phyloP scores from a whole-genome alignment of 306 rosid species.

The Sphenostylis stenocarpa region DNA sequence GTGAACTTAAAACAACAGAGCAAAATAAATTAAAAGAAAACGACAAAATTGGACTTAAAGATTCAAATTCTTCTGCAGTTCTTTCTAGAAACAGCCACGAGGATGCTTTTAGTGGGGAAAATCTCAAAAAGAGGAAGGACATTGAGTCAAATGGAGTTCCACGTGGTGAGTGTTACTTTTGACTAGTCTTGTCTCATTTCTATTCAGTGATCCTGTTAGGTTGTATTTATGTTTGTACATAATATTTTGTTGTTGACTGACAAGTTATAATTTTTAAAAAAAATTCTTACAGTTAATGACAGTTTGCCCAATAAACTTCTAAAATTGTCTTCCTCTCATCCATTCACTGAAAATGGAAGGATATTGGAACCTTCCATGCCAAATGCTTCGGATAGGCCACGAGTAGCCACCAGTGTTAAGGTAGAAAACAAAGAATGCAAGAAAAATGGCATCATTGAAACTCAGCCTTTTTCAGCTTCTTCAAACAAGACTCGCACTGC shows the following conservation, averaged over 20 bases:
- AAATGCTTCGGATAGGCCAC: conserved; percentile 42
- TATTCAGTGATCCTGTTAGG: conserved; percentile 1
- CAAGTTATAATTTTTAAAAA: not conserved
- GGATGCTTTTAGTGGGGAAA: conserved; percentile 50
- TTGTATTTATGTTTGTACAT: not conserved
- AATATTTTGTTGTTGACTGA: not conserved
- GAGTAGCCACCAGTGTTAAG: conserved; percentile 43
- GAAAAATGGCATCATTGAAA: conserved; percentile 62
- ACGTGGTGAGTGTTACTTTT: conserved; percentile 66
- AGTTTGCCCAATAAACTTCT: conserved; percentile 58
- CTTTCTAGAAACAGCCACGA: conserved; percentile 40
- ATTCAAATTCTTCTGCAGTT: conserved; percentile 43
- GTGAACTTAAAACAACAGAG: conserved; percentile 37
- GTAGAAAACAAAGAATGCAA: conserved; percentile 48
- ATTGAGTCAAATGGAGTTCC: conserved; percentile 64
- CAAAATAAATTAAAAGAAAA: conserved; percentile 48
- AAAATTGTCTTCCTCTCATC: conserved; percentile 48
- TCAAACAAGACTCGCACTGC: conserved; percentile 3
- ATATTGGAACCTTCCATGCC: conserved; percentile 47
- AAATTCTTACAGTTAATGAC: conserved; percentile 60
- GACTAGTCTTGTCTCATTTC: conserved; percentile 21
- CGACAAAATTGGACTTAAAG: conserved; percentile 41
- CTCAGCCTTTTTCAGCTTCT: conserved; percentile 42
- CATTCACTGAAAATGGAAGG: conserved; percentile 62
- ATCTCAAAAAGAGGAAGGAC: conserved; percentile 71